Evolutionary conservation across 1,284 basidiomycete species (phyloP).

Genomic region (Sphaerobolus stellatus): DNA sequence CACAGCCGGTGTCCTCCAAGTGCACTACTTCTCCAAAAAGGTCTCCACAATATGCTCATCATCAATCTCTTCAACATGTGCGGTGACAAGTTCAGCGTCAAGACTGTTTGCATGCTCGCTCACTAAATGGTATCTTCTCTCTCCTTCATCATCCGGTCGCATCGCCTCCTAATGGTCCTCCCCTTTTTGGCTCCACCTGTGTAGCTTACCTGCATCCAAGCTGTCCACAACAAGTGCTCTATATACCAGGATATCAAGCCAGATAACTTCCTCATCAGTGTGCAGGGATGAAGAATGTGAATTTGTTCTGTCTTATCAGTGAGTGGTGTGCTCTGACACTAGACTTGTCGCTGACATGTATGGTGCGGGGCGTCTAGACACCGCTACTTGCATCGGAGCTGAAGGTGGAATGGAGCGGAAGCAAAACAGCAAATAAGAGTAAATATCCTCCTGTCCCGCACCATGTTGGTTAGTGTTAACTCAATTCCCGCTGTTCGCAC

Average conservation of each 20-base stretch:
- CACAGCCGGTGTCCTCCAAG: too few species aligned
- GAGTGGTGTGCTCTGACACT: too few species aligned
- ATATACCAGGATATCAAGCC: constrained; percentile 98
- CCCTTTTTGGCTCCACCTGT: constrained; percentile 1
- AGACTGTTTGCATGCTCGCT: constrained; percentile 96
- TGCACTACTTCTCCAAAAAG: too few species aligned
- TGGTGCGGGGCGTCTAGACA: too few species aligned
- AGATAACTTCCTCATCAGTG: constrained; percentile 96
- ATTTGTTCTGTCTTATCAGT: too few species aligned
- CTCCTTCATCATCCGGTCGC: too few species aligned
- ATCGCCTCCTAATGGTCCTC: neutral
- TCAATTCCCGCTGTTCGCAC: neutral
- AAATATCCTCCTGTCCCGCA: neutral
- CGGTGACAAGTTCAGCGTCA: constrained; percentile 89
- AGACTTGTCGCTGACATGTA: too few species aligned
- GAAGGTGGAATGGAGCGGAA: too few species aligned
- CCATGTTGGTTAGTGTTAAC: constrained; percentile 11
- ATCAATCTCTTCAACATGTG: constrained; percentile 99
- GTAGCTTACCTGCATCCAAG: constrained; percentile 86
- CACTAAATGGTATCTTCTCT: constrained; percentile 88
- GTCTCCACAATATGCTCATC: constrained; percentile 96
- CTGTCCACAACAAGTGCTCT: constrained; percentile 95
- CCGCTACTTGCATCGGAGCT: too few species aligned
- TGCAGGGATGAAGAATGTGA: constrained; percentile 82
- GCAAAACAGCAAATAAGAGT: neutral